Evolutionary conservation across 1,284 basidiomycete genomes (phyloP), one percentile per base, ranked within the genome.

Genomic region (Exsudoporus floridanus): DNA sequence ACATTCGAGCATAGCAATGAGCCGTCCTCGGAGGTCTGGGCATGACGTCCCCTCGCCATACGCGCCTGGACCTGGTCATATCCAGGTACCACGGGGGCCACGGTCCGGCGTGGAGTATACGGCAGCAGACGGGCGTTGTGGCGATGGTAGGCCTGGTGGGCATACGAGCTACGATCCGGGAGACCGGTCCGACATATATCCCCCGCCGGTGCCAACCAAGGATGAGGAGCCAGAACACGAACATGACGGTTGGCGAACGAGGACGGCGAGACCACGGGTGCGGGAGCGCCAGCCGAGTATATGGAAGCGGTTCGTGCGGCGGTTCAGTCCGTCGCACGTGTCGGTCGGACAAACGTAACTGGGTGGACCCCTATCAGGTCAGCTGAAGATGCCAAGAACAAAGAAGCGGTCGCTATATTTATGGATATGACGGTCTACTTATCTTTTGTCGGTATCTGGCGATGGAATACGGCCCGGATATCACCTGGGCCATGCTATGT

Each of bases 271-370:
- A 28, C 46, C 46, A 7, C 37, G 25, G 16, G 35, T 8, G 23
- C 58, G 61, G 6, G 59, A 66, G 33, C 65, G 63, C 18, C 48
- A 56, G 5, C 59, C 59, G 16, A 64, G 65, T 2, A 28, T 68
- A 12, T 64, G 63, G 63, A 53, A 54, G 46, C 60, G 62, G 33
- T 58, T 64, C 18, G 64, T 66, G 40, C 53, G 60, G 18, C 64
- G 66, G 28, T 65, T 64, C 2, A 58, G 50, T 36, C 54, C 56
- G n/a, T 55, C 62, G 38, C 60, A 54, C 2, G 50, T 40, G 12
- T 64, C 64, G 0, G 51, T 58, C 16, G 63, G 62, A 36, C 59
- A 67, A 25, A 53, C 63, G 5, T 65, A 53, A 43, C 1, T 19
- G 18, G n/a, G 12, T 18, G n/a, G 39, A 18, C 14, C n/a, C 10